Conservation (phyloP, 1,284 basidiomycete species). For the Microstroma glucosiphilum region DNA sequence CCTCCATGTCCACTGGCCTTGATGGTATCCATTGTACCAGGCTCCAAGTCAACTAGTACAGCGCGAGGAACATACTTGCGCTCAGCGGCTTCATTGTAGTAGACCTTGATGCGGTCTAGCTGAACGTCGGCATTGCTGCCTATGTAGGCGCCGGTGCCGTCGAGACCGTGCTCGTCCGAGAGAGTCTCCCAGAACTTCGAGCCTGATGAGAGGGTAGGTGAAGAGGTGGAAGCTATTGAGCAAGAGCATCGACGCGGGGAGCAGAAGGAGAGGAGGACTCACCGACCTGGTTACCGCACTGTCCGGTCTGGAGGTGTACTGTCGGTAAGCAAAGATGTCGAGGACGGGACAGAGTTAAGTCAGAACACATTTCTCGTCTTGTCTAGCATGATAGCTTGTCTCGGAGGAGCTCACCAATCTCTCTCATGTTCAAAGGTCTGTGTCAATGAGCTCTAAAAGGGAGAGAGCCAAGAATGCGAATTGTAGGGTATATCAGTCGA, state of each 20-base stretch:
- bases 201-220: slow-evolving; percentile 56
- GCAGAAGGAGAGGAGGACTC: slow-evolving; percentile 10
- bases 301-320: slow-evolving; percentile 51
- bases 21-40: slow-evolving; percentile 93
- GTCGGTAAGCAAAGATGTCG: slow-evolving; percentile 6
- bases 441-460: slow-evolving; percentile 14
- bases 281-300: slow-evolving; percentile 52
- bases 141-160: slow-evolving; percentile 79
- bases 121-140: slow-evolving; percentile 89
- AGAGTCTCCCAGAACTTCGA: slow-evolving; percentile 98
- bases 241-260: slow-evolving; percentile 11
- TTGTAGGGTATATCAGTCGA: too few relatives aligned
- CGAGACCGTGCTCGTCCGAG: slow-evolving; percentile 95
- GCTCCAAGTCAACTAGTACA: slow-evolving; percentile 74
- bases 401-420: slow-evolving; percentile 24
- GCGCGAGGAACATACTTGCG: slow-evolving; percentile 89
- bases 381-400: slow-evolving; percentile 1
- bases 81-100: slow-evolving; percentile 49
- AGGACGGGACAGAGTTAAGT: slow-evolving; percentile 6
- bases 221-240: slow-evolving; percentile 7
- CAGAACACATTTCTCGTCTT: slow-evolving; percentile 8
- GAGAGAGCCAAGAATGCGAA: neutral
- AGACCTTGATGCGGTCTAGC: slow-evolving; percentile 76
- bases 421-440: slow-evolving; percentile 29
- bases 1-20: slow-evolving; percentile 61